Evolutionary conservation across 352 stramenopile genomes (phyloP), one percentile per base, ranked within the genome.

Genomic region (Phytopythium aichiense): DNA sequence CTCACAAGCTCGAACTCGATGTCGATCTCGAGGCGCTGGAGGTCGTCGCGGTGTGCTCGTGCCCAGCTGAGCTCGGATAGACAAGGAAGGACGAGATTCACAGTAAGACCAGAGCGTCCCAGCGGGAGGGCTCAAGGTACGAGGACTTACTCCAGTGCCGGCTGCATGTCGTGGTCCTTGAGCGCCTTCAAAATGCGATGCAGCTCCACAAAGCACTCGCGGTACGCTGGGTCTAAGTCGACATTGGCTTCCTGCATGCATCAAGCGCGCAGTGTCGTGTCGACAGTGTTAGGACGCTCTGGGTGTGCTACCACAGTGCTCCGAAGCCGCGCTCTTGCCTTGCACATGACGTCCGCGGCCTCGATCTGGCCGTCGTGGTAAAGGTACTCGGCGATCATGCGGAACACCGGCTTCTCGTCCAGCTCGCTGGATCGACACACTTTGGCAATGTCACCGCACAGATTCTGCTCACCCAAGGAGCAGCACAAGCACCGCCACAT

Each of bases 1-100:
- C 84, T 77, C n/a, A 91, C 75, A 5, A 96, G 66, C 58, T 94
- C 77, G 65, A 94, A 96, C 64, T 94, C 86, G 28, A 96, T 79
- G 55, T 91, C 77, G 46, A 91, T 80, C 22, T 78, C 64, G 22
- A 89, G 69, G 28, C 55, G 61, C 23, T 63, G 64, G 40, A 92
- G 65, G 28, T 88, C 72, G 1, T 81, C 71, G 22, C 78, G 81
- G 37, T 91, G 68, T 57, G 72, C 65, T 31, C 72, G 68, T 28
- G 83, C 78, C 83, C 83, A 92, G n/a, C 83, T 92, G 35, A 22
- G 66, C 16, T 9, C 35, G 23, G 48, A 7, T 2, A 18, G 46
- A 13, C n/a, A n/a, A 63, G 4, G 28, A 45, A 68, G 12, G n/a
- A 33, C 28, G 42, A 58, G 33, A 60, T 22, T 43, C 37, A 60